phyloP scores from a whole-genome alignment of 1,284 basidiomycete genomes.

The Leccinum cinnamomeum region DNA sequence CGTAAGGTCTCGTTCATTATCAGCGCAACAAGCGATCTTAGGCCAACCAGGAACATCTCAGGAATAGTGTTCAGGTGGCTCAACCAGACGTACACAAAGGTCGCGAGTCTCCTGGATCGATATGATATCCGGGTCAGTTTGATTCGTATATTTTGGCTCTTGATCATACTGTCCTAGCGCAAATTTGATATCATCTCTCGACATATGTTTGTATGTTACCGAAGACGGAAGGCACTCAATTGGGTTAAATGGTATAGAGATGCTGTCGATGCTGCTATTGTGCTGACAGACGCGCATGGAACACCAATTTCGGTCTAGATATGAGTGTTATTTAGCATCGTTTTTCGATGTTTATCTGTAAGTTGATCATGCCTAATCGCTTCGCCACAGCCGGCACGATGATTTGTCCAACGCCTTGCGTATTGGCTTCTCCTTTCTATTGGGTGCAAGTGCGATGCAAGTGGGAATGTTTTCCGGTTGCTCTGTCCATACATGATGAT shows the following conservation, averaged over 20 bases:
- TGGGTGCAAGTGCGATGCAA: conserved; percentile 54
- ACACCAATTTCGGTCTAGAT: neutral
- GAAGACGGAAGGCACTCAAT: conserved; percentile 14
- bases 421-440: conserved; percentile 41
- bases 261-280: conserved; percentile 37
- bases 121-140: conserved; percentile 41
- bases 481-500: conserved; percentile 53
- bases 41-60: conserved; percentile 40
- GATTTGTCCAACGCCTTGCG: conserved; percentile 46
- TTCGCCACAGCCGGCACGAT: conserved; percentile 28
- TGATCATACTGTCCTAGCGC: conserved; percentile 25
- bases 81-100: conserved; percentile 39
- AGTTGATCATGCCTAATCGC: conserved; percentile 11
- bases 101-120: conserved; percentile 37
- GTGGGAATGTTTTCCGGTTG: conserved; percentile 54
- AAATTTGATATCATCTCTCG: conserved; percentile 43
- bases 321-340: neutral
- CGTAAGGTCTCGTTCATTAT: conserved; percentile 20
- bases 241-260: conserved; percentile 41
- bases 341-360: neutral
- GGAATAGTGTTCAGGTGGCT: conserved; percentile 43
- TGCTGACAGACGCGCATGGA: conserved; percentile 21
- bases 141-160: neutral
- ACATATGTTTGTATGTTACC: conserved; percentile 47
- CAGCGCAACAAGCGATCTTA: conserved; percentile 34